Evolutionary conservation across 139 green algal genomes (phyloP).

Genomic region (Nannochloris sp.): DNA sequence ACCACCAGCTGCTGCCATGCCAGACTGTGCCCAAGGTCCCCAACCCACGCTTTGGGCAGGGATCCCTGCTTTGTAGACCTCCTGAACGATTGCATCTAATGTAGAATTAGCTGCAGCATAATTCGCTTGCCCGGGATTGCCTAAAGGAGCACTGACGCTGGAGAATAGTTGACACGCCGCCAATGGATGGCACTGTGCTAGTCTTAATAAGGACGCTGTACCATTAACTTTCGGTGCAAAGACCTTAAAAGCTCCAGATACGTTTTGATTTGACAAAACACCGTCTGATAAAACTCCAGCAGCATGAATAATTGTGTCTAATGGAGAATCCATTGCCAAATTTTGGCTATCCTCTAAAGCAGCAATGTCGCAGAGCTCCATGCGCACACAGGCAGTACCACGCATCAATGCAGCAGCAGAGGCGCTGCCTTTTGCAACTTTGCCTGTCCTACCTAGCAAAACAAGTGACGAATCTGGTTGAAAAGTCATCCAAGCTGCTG

Average conservation of each 20-base stretch:
- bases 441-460: too few relatives aligned
- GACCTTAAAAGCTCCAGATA: constrained; percentile 8
- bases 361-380: not conserved
- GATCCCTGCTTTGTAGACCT: not conserved
- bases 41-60: constrained; percentile 22
- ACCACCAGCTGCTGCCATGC: constrained; percentile 70
- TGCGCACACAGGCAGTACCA: too few relatives aligned
- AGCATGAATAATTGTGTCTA: constrained; percentile 38
- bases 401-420: too few relatives aligned
- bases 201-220: not conserved
- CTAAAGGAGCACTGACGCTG: constrained; percentile 18
- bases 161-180: constrained; percentile 17
- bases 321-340: not conserved
- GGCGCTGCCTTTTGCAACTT: too few relatives aligned
- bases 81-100: constrained; percentile 10
- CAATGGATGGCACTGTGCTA: not conserved
- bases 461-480: too few relatives aligned
- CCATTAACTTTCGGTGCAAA: constrained; percentile 25
- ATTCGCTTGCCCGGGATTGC: constrained; percentile 33
- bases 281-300: constrained; percentile 58
- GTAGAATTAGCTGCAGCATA: constrained; percentile 41
- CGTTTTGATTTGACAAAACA: constrained; percentile 39
- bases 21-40: constrained; percentile 41
- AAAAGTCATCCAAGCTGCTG: too few relatives aligned
- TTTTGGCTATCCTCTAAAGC: not conserved